Evolutionary conservation across 495 filamentous ascomycete genomes (phyloP).

Genomic region (Trichoderma erinaceum): DNA sequence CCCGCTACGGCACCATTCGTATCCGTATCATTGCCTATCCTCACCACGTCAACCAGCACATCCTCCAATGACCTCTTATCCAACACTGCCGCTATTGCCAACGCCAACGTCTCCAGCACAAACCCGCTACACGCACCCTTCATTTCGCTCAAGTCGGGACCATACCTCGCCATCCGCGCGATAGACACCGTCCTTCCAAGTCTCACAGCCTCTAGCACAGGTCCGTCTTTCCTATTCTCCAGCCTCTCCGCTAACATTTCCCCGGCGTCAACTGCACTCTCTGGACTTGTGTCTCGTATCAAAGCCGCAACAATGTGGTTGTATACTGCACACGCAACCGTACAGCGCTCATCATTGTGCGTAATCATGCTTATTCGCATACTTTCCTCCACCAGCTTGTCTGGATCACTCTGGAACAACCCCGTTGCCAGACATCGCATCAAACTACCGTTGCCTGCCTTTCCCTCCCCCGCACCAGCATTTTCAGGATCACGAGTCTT

Average conservation of each 20-base stretch:
- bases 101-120: slow-evolving; percentile 26
- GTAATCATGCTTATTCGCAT: slow-evolving; percentile 15
- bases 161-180: slow-evolving; percentile 24
- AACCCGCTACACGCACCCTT: slow-evolving; percentile 22
- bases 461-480: slow-evolving; percentile 7
- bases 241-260: slow-evolving; percentile 19
- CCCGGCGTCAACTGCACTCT: slow-evolving; percentile 16
- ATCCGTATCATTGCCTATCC: slow-evolving; percentile 28
- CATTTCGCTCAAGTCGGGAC: slow-evolving; percentile 21
- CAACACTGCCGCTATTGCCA: slow-evolving; percentile 27
- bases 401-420: slow-evolving; percentile 9
- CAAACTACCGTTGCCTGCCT: slow-evolving; percentile 15
- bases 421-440: slow-evolving; percentile 16
- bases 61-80: slow-evolving; percentile 28
- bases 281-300: neutral
- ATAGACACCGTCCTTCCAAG: neutral
- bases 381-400: slow-evolving; percentile 8
- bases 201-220: slow-evolving; percentile 15
- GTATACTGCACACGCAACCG: slow-evolving; percentile 17
- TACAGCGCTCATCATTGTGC: slow-evolving; percentile 16
- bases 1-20: slow-evolving; percentile 32
- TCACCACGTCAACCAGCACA: slow-evolving; percentile 28
- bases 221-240: slow-evolving; percentile 18
- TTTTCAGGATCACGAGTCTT: slow-evolving; percentile 1
- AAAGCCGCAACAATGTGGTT: slow-evolving; percentile 14